Base-by-base conservation (phyloP, 2,329 filamentous ascomycete genomes). In the Trichothecium roseum region DNA sequence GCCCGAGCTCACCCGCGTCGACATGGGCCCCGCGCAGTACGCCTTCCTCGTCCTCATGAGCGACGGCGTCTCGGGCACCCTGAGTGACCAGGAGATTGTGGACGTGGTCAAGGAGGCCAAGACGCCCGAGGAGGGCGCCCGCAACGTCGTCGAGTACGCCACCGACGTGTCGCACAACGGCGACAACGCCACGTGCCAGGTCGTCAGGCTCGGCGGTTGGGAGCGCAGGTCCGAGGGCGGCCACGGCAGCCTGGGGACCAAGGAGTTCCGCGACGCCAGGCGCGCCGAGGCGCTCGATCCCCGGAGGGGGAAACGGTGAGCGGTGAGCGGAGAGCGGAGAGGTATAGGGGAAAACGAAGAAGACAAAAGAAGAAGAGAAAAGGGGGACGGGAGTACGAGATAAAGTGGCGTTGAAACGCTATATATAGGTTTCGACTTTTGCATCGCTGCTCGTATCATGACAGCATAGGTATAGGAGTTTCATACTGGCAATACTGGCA, bases 11-110 rank as follows among this genome's bases (percentile, higher is more conserved):
- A 77, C 74, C 2, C 78, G 83, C 26, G 66, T 87, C 10, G 84
- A 95, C 43, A 68, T 96, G 42, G 72, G 71, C 0, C 81, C 89
- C 0, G 87, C 85, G 0, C 81, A 95, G 56, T 95, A 86, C 59
- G 79, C 79, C 3, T 98, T 98, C 59, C 55, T 96, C 35, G 85
- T 94, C 2, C 72, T 98, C 32, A 76, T 94, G 55, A 84, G 78
- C 3, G 91, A 98, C 56, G 91, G 91, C 18, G 78, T 98, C 8
- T 89, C 81, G 15, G 89, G 85, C 6, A 84, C 83, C 13, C 65
- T 96, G 16, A 77, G 72, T 37, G 91, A 98, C 52, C 89, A 96
- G 61, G 91, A 98, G 61, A 86, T 96, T 42, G 88, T 95, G 20
- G 91, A 98, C 54, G 78, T 96, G 22, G 71, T 96, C 49, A 96